Percentiles rank a stretch among this genome's conserved stretches.
phyloP scores from a whole-genome alignment of 140 eudicot genomes.

The Stevia rebaudiana region DNA sequence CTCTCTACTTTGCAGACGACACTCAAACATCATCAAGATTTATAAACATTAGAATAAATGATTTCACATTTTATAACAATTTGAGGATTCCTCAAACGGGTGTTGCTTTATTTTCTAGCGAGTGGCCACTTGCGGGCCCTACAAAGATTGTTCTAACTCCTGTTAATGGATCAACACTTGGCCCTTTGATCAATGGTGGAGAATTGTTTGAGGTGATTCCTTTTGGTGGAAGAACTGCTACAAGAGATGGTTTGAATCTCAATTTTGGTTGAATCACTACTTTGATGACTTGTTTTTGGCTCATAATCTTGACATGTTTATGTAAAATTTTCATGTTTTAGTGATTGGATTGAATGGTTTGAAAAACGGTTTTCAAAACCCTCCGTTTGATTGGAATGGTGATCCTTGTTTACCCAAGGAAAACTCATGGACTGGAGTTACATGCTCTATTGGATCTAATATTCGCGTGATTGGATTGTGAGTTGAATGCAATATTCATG shows the following conservation, averaged over 20 bases:
- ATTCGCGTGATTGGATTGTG: slow-evolving; percentile 64
- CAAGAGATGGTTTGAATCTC: slow-evolving; percentile 55
- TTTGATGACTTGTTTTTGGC: neutral
- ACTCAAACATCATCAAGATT: slow-evolving; percentile 34
- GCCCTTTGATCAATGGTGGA: slow-evolving; percentile 82
- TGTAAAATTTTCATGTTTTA: slow-evolving; percentile 17
- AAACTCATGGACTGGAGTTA: slow-evolving; percentile 82
- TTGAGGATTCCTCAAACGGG: slow-evolving; percentile 54
- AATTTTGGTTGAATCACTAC: neutral
- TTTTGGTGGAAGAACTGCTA: slow-evolving; percentile 63
- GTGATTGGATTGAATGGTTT: slow-evolving; percentile 54
- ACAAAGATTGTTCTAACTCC: slow-evolving; percentile 61
- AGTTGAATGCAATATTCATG: slow-evolving; percentile 24
- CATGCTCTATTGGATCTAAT: slow-evolving; percentile 57
- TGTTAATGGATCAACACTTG: slow-evolving; percentile 46
- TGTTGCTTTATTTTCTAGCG: slow-evolving; percentile 54
- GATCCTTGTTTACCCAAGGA: slow-evolving; percentile 89
- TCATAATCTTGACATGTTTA: neutral
- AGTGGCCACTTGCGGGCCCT: slow-evolving; percentile 73
- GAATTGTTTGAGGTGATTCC: slow-evolving; percentile 52
- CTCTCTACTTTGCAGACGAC: slow-evolving; percentile 81
- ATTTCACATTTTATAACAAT: slow-evolving; percentile 39
- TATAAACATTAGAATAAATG: slow-evolving; percentile 53
- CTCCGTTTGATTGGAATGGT: slow-evolving; percentile 89
- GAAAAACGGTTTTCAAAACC: slow-evolving; percentile 54